Percentiles rank a stretch among this genome's conserved stretches.
These are phyloP conservation scores for Phylloporus sp. DNA, from an alignment of 768 basidiomycete species.

Conservation along the genomic window DNA sequence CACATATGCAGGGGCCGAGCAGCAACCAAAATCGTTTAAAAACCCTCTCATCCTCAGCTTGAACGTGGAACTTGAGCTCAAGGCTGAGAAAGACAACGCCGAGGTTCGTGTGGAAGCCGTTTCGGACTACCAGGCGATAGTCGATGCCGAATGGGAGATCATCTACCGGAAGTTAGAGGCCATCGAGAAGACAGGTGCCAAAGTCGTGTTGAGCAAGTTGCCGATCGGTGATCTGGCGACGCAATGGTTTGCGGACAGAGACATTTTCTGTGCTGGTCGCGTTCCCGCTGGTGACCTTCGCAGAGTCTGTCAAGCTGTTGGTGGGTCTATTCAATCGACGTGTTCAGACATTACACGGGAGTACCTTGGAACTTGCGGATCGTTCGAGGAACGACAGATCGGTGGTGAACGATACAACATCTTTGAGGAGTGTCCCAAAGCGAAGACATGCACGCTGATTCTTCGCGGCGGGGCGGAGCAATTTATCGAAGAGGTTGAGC, in stretches of 20 bases:
- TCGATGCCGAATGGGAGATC: conserved; percentile 99
- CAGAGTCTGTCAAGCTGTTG: conserved; percentile 92
- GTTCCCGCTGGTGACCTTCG: conserved; percentile 87
- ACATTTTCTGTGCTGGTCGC: conserved; percentile 98
- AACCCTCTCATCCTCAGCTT: conserved; percentile 89
- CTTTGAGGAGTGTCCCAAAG: conserved; percentile 88
- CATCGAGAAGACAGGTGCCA: conserved; percentile 93
- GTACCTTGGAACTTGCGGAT: conserved; percentile 91
- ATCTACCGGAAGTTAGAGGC: conserved; percentile 97
- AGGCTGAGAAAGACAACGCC: conserved; percentile 99
- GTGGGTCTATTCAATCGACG: conserved; percentile 92
- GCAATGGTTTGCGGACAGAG: conserved; percentile 98
- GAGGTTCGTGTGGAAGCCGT: conserved; percentile 97
- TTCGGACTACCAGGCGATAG: conserved; percentile 97
- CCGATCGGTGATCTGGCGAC: conserved; percentile 98
- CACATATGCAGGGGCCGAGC: conserved; percentile 98
- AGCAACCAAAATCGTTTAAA: conserved; percentile 91
- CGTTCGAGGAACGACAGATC: conserved; percentile 92
- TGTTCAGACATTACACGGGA: conserved; percentile 88
- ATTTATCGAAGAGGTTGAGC: conserved; percentile 97
- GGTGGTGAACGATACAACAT: conserved; percentile 96
- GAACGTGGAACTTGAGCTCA: conserved; percentile 97
- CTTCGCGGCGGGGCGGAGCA: conserved; percentile 97
- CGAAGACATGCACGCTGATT: conserved; percentile 92
- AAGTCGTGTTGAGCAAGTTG: conserved; percentile 95